Conservation (phyloP, 495 filamentous ascomycete genomes). For the Neurospora sublineolata region DNA sequence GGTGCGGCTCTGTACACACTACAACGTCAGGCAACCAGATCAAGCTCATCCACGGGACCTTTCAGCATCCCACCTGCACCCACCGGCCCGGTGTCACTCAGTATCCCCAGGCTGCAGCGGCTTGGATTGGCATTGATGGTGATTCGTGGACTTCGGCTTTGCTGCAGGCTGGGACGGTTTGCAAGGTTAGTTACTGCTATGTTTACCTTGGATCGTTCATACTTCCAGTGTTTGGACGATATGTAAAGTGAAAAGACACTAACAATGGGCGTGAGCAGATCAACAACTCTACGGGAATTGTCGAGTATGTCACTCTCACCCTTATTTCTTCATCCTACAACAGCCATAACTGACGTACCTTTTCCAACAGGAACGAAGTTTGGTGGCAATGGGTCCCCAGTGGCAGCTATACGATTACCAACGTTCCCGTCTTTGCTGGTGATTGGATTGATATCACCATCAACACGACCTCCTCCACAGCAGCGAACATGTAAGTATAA, state of each 20-base stretch:
- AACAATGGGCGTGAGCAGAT: conserved; percentile 1
- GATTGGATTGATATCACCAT: conserved; percentile 22
- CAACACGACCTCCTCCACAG: conserved; percentile 15
- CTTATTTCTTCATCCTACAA: not conserved
- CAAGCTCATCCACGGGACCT: conserved; percentile 15
- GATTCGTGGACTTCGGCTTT: conserved; percentile 10
- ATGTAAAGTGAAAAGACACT: not conserved
- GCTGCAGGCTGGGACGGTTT: conserved; percentile 21
- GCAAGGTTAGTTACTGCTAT: conserved; percentile 11
- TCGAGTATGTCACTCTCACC: conserved; percentile 1
- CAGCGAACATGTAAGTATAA: conserved; percentile 12
- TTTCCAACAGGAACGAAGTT: conserved; percentile 10
- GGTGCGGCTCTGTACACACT: conserved; percentile 20
- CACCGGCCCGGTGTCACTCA: conserved; percentile 5
- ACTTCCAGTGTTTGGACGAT: not conserved
- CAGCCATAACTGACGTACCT: not conserved
- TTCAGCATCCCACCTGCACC: conserved; percentile 15
- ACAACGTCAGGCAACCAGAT: conserved; percentile 14
- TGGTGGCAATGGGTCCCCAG: conserved; percentile 24
- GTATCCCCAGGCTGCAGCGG: conserved; percentile 20
- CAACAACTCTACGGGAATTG: conserved; percentile 12
- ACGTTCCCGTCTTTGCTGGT: conserved; percentile 14
- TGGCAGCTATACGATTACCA: conserved; percentile 10
- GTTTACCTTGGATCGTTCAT: not conserved
- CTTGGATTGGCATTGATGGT: conserved; percentile 23